phyloP scores from a whole-genome alignment of 192 early-diverging fungal genomes.

The Gamsiella multidivaricata region DNA sequence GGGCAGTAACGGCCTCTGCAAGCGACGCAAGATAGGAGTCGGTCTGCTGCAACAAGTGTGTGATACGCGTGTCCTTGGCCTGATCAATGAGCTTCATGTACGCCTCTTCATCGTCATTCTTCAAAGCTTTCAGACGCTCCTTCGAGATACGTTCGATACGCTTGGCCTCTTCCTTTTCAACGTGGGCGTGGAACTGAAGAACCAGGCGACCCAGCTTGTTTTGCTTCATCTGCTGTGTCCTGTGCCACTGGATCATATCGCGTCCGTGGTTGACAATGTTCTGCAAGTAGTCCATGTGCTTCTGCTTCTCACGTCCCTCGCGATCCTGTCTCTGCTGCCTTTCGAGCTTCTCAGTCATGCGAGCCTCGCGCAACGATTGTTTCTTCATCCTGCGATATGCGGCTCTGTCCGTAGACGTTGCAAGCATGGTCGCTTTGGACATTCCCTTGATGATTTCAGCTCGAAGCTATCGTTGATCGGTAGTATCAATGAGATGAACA shows the following conservation, averaged over 20 bases:
- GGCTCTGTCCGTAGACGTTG: slow-evolving; percentile 81
- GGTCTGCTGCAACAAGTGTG: slow-evolving; percentile 91
- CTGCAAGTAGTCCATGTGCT: slow-evolving; percentile 83
- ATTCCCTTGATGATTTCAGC: slow-evolving; percentile 81
- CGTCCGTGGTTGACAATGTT: slow-evolving; percentile 80
- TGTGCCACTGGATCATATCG: slow-evolving; percentile 76
- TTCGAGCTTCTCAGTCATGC: slow-evolving; percentile 91
- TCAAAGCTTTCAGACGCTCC: slow-evolving; percentile 97
- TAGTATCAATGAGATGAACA: neutral
- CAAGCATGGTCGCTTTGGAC: slow-evolving; percentile 77
- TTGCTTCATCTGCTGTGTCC: slow-evolving; percentile 72
- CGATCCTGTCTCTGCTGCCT: slow-evolving; percentile 88
- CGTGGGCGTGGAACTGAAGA: slow-evolving; percentile 78
- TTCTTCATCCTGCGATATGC: slow-evolving; percentile 85
- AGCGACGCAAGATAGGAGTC: slow-evolving; percentile 86
- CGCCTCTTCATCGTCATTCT: slow-evolving; percentile 97
- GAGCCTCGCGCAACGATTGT: slow-evolving; percentile 83
- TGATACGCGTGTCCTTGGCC: slow-evolving; percentile 96
- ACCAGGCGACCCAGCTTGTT: slow-evolving; percentile 82
- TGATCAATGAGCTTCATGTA: slow-evolving; percentile 95
- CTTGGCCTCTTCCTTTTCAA: slow-evolving; percentile 96
- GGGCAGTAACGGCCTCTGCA: slow-evolving; percentile 85
- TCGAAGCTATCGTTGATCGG: slow-evolving; percentile 59
- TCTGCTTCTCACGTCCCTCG: slow-evolving; percentile 86
- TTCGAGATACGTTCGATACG: slow-evolving; percentile 83